A percentile compares a stretch with the other conserved stretches of the same genome.
Conservation (phyloP, 768 basidiomycete genomes). For the Xanthoconium purpureum region DNA sequence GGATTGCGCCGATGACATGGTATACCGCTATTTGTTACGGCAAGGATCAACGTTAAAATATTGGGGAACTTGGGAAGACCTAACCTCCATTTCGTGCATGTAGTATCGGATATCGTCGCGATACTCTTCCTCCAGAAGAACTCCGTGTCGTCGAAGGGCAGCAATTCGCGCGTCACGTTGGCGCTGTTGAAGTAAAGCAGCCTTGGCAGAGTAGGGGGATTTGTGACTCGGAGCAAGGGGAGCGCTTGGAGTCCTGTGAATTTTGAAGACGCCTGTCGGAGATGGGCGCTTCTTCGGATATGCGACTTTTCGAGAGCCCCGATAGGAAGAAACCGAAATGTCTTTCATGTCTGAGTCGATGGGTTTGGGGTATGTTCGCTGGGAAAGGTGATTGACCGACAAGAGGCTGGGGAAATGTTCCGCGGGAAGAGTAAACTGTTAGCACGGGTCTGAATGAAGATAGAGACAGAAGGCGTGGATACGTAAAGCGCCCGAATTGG, state of each 20-base stretch:
- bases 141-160: constrained; percentile 67
- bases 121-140: constrained; percentile 93
- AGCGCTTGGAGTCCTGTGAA: constrained; percentile 50
- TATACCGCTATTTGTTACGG: constrained; percentile 54
- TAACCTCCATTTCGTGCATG: constrained; percentile 99
- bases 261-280: constrained; percentile 72
- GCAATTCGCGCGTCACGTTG: constrained; percentile 68
- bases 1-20: constrained; percentile 88
- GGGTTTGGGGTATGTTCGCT: constrained; percentile 34
- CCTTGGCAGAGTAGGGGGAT: constrained; percentile 66
- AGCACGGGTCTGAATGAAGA: constrained; percentile 12
- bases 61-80: constrained; percentile 28
- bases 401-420: constrained; percentile 36
- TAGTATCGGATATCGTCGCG: constrained; percentile 87
- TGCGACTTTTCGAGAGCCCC: constrained; percentile 58
- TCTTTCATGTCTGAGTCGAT: constrained; percentile 68
- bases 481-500: constrained; percentile 2
- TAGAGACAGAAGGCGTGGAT: constrained; percentile 5
- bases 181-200: constrained; percentile 57
- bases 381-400: constrained; percentile 44
- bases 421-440: constrained; percentile 20
- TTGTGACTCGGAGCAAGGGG: constrained; percentile 51
- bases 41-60: constrained; percentile 7
- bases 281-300: constrained; percentile 88
- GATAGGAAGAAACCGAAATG: constrained; percentile 54